Conservation (phyloP, 2,329 filamentous ascomycete genomes). For the Plenodomus tracheiphilus region DNA sequence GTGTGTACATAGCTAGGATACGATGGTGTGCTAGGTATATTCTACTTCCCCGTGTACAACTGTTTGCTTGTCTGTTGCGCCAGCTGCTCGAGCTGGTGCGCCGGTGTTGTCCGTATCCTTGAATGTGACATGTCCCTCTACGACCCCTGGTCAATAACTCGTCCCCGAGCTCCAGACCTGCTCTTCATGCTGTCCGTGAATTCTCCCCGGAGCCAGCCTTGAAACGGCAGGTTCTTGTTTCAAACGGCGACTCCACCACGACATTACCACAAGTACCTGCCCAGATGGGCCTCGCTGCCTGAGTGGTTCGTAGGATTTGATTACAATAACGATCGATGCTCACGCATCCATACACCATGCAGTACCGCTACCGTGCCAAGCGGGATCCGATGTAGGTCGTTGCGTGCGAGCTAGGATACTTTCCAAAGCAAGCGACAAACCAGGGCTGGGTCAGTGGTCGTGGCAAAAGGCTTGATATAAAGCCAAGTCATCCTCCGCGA, state of each 20-base stretch:
- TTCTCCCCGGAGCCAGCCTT: constrained; percentile 20
- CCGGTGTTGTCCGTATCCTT: neutral
- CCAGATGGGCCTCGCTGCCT: constrained; percentile 30
- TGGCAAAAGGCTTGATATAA: constrained; percentile 30
- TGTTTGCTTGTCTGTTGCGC: neutral
- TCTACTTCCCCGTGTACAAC: neutral
- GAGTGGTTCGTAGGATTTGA: constrained; percentile 29
- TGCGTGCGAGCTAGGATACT: neutral
- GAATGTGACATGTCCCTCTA: no score
- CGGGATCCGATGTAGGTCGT: neutral
- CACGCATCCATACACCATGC: constrained; percentile 5
- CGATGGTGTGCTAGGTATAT: neutral
- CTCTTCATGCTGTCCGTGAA: constrained; percentile 1
- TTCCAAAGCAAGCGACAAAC: constrained; percentile 4
- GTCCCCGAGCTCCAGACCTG: neutral
- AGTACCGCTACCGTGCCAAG: constrained; percentile 4
- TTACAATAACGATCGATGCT: constrained; percentile 26
- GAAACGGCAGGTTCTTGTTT: constrained; percentile 32
- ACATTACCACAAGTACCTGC: constrained; percentile 21
- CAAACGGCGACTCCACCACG: constrained; percentile 9
- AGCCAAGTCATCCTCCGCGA: constrained; percentile 22
- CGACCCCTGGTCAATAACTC: no score
- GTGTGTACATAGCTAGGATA: neutral
- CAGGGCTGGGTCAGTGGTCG: constrained; percentile 12
- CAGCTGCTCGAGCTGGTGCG: no score